Evolutionary conservation across 108 stramenopile genomes (phyloP).

Genomic region (Cylindrotheca fusiformis): DNA sequence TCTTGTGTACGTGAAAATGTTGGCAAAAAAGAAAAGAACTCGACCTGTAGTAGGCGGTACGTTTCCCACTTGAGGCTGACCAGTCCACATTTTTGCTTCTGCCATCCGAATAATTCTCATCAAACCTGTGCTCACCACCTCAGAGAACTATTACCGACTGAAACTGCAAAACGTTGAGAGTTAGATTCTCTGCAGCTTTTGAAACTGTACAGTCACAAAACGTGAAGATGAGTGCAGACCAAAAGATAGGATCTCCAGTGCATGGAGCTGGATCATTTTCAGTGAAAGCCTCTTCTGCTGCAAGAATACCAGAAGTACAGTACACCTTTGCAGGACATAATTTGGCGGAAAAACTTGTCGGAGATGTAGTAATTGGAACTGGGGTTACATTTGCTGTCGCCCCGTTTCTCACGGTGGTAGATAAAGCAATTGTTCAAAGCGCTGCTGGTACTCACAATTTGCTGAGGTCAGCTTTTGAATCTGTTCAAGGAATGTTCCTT

Average conservation of each 20-base stretch:
- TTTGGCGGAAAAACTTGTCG: conserved; percentile 33
- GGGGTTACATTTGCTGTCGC: conserved; percentile 45
- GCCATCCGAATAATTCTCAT: too few relatives aligned
- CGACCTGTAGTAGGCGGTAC: too few relatives aligned
- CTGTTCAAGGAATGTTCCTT: conserved; percentile 19
- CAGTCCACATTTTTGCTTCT: too few relatives aligned
- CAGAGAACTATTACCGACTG: not conserved
- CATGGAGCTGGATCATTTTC: too few relatives aligned
- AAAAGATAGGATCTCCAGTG: not conserved
- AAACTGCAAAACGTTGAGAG: not conserved
- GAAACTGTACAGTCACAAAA: not conserved
- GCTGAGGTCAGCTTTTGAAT: conserved; percentile 10
- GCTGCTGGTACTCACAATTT: conserved; percentile 41
- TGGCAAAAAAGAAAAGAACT: too few relatives aligned
- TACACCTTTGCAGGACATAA: not conserved
- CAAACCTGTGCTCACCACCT: too few relatives aligned
- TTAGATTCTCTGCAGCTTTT: not conserved
- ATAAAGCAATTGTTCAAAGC: conserved; percentile 54
- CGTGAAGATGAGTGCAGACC: not conserved
- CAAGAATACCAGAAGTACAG: not conserved
- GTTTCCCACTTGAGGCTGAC: too few relatives aligned
- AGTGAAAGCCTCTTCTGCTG: too few relatives aligned
- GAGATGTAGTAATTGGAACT: conserved; percentile 40
- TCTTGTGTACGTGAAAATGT: too few relatives aligned
- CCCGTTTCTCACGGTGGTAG: conserved; percentile 55